A percentile compares a stretch with the other conserved stretches of the same genome.
These are phyloP conservation scores for Aspergillus ostianus DNA, from an alignment of 495 filamentous ascomycete species.

Conservation along the genomic window DNA sequence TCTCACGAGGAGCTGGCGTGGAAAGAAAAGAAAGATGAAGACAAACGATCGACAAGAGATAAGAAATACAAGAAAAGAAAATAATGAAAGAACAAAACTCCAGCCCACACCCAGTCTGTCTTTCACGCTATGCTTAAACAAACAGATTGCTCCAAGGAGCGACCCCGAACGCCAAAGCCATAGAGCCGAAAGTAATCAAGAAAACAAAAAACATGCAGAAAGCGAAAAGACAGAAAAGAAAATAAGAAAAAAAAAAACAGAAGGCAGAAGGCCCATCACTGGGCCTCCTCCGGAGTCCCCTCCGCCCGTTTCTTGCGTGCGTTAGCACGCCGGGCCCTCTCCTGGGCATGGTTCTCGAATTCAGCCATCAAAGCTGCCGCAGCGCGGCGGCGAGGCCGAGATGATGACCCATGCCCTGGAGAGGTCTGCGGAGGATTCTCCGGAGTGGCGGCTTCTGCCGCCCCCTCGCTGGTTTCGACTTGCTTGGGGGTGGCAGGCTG, in stretches of 20 bases:
- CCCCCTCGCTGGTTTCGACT: not conserved
- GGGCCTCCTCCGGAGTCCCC: constrained; percentile 1
- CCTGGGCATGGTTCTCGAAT: constrained; percentile 21
- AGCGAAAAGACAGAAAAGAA: not conserved
- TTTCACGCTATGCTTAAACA: not conserved
- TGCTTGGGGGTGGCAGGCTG: not conserved
- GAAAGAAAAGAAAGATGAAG: not conserved
- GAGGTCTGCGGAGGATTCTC: not conserved
- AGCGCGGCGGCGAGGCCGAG: constrained; percentile 23
- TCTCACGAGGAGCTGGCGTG: not conserved
- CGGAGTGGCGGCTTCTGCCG: not conserved
- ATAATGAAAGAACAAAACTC: not conserved
- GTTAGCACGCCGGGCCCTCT: constrained; percentile 20
- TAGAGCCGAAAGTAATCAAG: not conserved
- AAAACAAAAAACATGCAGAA: not conserved
- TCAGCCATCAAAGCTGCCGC: constrained; percentile 20
- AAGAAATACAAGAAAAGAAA: not conserved
- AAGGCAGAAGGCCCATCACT: not conserved
- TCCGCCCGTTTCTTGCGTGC: constrained; percentile 13
- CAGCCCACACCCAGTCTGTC: not conserved
- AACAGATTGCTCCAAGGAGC: not conserved
- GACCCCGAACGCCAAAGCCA: not conserved
- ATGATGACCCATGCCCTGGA: not conserved
- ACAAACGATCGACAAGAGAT: not conserved
- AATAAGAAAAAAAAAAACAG: not conserved